These are phyloP conservation scores for Pleodorina starrii DNA, from an alignment of 139 green algal genomes.

Conservation along the genomic window DNA sequence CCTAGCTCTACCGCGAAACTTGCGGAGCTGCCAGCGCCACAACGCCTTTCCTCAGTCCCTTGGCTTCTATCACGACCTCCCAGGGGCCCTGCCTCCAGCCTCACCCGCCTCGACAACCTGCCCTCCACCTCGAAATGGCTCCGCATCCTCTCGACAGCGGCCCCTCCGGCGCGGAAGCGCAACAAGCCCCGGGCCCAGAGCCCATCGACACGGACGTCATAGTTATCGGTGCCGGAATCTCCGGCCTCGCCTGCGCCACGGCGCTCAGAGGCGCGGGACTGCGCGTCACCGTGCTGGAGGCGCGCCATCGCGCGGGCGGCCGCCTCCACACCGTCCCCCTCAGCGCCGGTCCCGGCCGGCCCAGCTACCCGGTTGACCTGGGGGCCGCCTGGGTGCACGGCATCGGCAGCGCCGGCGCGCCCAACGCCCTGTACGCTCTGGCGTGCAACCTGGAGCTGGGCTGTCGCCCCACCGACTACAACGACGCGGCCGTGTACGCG, in stretches of 20 bases:
- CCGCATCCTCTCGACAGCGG: no score
- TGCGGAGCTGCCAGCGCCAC: background rate
- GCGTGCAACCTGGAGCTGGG: conserved; percentile 27
- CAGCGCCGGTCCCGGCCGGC: background rate
- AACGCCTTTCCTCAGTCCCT: background rate
- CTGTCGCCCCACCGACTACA: conserved; percentile 39
- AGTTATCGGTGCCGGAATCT: conserved; percentile 77
- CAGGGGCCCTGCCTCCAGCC: no score
- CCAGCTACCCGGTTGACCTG: background rate
- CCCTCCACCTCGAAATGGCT: no score
- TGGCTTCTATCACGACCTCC: no score
- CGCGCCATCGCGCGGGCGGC: conserved; percentile 72
- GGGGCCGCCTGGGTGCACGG: conserved; percentile 68
- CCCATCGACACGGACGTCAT: conserved; percentile 61
- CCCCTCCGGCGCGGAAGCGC: background rate
- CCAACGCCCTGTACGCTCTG: conserved; percentile 57
- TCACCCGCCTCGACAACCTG: no score
- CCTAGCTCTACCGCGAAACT: no score
- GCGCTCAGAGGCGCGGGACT: conserved; percentile 47
- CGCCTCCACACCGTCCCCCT: conserved; percentile 66
- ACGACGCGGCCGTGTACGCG: conserved; percentile 6
- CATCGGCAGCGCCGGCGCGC: background rate
- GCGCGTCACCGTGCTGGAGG: conserved; percentile 77
- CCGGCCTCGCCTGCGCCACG: conserved; percentile 65
- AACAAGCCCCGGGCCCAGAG: no score